A percentile compares a stretch with the other conserved stretches of the same genome.
These are phyloP conservation scores for Helenozyma baotianmanensis DNA, from an alignment of 805 yeast species.

Conservation along the genomic window DNA sequence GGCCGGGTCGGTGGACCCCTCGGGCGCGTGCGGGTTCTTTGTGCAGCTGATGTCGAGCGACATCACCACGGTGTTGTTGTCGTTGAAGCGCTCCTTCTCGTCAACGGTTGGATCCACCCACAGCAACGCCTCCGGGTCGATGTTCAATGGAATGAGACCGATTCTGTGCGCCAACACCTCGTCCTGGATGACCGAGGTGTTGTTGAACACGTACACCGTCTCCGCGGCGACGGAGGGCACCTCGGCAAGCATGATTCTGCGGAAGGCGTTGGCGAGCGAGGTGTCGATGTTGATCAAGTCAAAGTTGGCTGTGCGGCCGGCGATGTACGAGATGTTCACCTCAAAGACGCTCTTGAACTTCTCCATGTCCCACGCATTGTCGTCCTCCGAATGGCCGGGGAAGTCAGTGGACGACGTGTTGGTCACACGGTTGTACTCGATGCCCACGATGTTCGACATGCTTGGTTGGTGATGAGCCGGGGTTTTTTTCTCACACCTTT, in stretches of 20 bases:
- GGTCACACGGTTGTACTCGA: slow-evolving; percentile 87
- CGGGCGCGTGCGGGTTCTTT: slow-evolving; percentile 77
- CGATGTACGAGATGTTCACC: slow-evolving; percentile 60
- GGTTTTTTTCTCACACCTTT: slow-evolving; percentile 8
- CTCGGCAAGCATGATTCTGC: slow-evolving; percentile 95
- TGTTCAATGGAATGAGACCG: slow-evolving; percentile 85
- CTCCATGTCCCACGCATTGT: slow-evolving; percentile 78
- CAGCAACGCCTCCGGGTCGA: slow-evolving; percentile 81
- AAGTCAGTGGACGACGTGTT: slow-evolving; percentile 87
- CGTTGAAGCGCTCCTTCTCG: slow-evolving; percentile 66
- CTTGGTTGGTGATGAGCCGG: background rate
- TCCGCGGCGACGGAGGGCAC: slow-evolving; percentile 97
- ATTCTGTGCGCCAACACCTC: slow-evolving; percentile 95
- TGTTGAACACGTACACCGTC: slow-evolving; percentile 82
- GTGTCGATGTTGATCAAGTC: slow-evolving; percentile 86
- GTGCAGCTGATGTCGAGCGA: slow-evolving; percentile 80
- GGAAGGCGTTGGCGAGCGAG: slow-evolving; percentile 90
- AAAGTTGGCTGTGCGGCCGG: slow-evolving; percentile 74
- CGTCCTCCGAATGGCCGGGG: slow-evolving; percentile 76
- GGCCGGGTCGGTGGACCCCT: slow-evolving; percentile 73
- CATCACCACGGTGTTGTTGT: slow-evolving; percentile 84
- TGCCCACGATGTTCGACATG: slow-evolving; percentile 62
- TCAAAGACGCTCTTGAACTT: slow-evolving; percentile 66
- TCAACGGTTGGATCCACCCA: slow-evolving; percentile 74
- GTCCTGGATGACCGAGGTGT: slow-evolving; percentile 95